phyloP scores from a whole-genome alignment of 2,329 filamentous ascomycete species.

The Cladosporium cucumerinum region DNA sequence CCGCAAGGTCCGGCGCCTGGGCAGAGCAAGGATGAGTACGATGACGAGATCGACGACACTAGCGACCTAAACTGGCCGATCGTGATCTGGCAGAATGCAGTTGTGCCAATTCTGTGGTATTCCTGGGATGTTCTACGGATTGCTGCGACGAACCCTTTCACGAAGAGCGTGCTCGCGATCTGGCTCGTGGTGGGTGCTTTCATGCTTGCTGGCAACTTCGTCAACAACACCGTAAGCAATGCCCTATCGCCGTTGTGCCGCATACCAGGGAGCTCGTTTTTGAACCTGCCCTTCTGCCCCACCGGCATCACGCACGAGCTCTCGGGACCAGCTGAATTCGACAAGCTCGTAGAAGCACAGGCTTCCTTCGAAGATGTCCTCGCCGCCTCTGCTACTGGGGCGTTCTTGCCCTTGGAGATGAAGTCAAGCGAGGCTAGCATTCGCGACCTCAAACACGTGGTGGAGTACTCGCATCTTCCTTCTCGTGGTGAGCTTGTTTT shows the following conservation, averaged over 20 bases:
- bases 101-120: slow-evolving; percentile 46
- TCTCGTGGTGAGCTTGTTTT: slow-evolving; percentile 67
- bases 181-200: slow-evolving; percentile 59
- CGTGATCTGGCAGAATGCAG: slow-evolving; percentile 33
- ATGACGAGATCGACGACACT: slow-evolving; percentile 27
- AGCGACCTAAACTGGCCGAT: slow-evolving; percentile 22
- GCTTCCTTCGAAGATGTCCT: slow-evolving; percentile 73
- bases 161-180: slow-evolving; percentile 59
- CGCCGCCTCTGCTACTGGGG: slow-evolving; percentile 62
- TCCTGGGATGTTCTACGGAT: slow-evolving; percentile 55
- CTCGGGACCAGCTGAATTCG: slow-evolving; percentile 58
- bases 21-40: slow-evolving; percentile 19
- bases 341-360: slow-evolving; percentile 71
- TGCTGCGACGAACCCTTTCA: slow-evolving; percentile 59
- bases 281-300: slow-evolving; percentile 64
- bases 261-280: slow-evolving; percentile 60
- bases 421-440: slow-evolving; percentile 72
- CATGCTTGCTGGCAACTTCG: slow-evolving; percentile 59
- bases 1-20: slow-evolving; percentile 21
- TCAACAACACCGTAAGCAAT: slow-evolving; percentile 58
- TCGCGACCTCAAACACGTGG: slow-evolving; percentile 68
- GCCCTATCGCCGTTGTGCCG: slow-evolving; percentile 68
- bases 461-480: slow-evolving; percentile 66
- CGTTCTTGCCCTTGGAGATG: slow-evolving; percentile 72
- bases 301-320: slow-evolving; percentile 20